Evolutionary conservation across 306 rosid species (phyloP), one percentile per base, ranked within the genome.

Genomic region (Fragaria ananassa): DNA sequence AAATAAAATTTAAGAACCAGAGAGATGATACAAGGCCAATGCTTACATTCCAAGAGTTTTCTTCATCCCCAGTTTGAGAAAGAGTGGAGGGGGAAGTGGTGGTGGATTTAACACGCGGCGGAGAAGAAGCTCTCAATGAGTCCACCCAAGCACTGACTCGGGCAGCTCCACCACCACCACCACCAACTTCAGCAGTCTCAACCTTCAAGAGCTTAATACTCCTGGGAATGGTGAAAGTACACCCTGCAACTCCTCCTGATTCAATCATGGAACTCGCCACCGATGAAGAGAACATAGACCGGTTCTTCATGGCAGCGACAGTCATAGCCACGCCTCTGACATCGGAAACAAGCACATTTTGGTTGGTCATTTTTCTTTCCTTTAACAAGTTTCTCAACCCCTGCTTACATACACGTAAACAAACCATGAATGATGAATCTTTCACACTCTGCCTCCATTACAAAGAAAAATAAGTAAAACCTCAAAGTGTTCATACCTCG

Each of bases 71-170:
- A 39, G 76, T 81, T 69, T 85, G 87, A 13, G 90, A 51, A 35
- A 82, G 18, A 53, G 80, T 34, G 14, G 57, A 2, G 10, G 74
- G 29, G 64, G 68, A 19, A 45, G 14, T 63, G 71, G 25, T 18
- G 34, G 91, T 25, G 67, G 67, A 74, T 85, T 78, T 86, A 50
- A 41, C 62, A 10, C 94, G 86, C 4, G 93, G 78, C 2, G 98
- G 98, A 57, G 98, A 95, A 57, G 97, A 88, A 73, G 92, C 96
- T 87, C 98, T 88, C 92, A 95, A 82, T 49, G 91, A 89, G 76
- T 92, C 98, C 62, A 95, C 81, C 96, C 93, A 95, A 7, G 89
- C 71, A 74, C 46, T 80, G 81, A 87, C 82, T 46, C 93, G 84
- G 51, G 76, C 66, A 42, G 76, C 83, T 4, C 69, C 83, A 2